Evolutionary conservation across 306 rosid genomes (phyloP).

Genomic region (Fragaria vesca): DNA sequence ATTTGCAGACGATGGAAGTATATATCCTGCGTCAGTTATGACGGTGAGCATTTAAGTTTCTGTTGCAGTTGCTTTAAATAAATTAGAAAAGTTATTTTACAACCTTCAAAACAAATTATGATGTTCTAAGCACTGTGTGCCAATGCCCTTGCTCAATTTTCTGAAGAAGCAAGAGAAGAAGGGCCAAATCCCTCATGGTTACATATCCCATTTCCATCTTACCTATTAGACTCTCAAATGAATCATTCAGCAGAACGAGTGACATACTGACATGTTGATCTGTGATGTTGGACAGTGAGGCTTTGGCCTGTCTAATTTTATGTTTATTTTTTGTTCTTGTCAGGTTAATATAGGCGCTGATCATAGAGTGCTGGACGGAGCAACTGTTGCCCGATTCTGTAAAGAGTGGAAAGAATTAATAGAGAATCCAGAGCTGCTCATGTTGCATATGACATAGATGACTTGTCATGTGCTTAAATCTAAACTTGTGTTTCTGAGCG

Average conservation of each 20-base stretch:
- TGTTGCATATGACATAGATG: conserved; percentile 63
- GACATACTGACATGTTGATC: background rate
- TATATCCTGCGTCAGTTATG: conserved; percentile 76
- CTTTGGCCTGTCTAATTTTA: background rate
- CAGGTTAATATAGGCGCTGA: conserved; percentile 95
- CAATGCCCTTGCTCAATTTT: background rate
- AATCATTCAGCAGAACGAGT: background rate
- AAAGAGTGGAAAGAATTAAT: conserved; percentile 76
- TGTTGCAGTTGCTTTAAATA: too few relatives aligned
- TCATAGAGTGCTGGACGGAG: conserved; percentile 97
- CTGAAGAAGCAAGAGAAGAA: background rate
- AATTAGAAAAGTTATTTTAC: too few relatives aligned
- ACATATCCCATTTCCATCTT: background rate
- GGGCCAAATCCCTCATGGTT: background rate
- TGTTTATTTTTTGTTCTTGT: background rate
- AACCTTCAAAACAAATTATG: background rate
- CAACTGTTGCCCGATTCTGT: conserved; percentile 90
- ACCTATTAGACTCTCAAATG: background rate
- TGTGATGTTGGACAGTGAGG: background rate
- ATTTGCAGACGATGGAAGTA: conserved; percentile 55
- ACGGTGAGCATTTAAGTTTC: conserved; percentile 51
- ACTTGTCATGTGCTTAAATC: background rate
- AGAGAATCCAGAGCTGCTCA: conserved; percentile 75
- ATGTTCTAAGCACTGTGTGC: background rate
- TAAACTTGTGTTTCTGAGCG: background rate